Base-by-base conservation (phyloP, 306 rosid genomes). In the Quillaja saponaria region DNA sequence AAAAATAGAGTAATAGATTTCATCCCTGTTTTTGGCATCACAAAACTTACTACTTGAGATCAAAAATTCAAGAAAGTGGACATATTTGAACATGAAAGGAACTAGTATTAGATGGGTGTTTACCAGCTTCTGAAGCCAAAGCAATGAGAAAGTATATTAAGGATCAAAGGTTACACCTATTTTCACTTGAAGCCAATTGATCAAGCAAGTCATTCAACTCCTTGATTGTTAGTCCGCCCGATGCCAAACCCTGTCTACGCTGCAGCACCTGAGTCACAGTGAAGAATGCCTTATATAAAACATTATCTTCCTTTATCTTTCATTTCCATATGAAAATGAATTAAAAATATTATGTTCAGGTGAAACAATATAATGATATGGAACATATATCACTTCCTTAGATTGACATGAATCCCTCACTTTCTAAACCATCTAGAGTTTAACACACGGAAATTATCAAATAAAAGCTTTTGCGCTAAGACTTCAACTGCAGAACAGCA, bases 201-300 rank as follows among this genome's bases (percentile, higher is more conserved):
- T 91, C 92, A 55, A 91, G 88, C 69, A 86, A 69, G 35, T 88
- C 96, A 71, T 91, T 91, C 35, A 91, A 66, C 71, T 88, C 92
- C 59, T 66, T 79, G 14, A 91, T 84, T 6, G 87, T 85, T 57
- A 91, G 76, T 51, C 90, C 91, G 64, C 96, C 96, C 0, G 98
- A 83, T 60, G 84, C 72, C 31, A 77, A 47, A 34, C 96, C 92
- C 69, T 91, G 98, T 71, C 98, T 80, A 10, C 83, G 77, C 64
- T 82, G 88, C 72, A 91, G 74, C 69, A 91, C 95, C 97, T 88
- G 80, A 39, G 17, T 66, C 72, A 64, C 18, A 71, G 71, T 42
- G 10, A 55, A 21, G 17, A 58, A 64, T 25, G 20, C 6, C 40
- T 25, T 25, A 50, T 38, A 17, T 51, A n/a, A 61, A 51, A 41